Evolutionary conservation across 2,329 filamentous ascomycete genomes (phyloP), one percentile per base, ranked within the genome.

Genomic region (Thermomyces lanuginosus): DNA sequence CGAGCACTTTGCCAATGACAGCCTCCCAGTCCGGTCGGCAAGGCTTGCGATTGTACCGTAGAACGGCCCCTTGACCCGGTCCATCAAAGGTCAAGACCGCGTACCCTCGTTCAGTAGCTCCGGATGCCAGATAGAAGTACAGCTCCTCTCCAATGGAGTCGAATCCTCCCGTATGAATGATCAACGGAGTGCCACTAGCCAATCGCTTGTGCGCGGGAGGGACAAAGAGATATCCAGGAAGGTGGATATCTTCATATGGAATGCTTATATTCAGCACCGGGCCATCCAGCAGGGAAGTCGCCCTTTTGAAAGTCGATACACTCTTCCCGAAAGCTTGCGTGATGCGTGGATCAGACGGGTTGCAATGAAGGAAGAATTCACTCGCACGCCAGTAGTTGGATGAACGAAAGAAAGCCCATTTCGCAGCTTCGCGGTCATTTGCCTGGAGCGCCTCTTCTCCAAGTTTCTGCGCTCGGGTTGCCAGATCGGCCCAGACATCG

Each of bases 11-110:
- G 8, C 28, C 26, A 2, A 36, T 36, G 3, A 60, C 54, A 0
- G 34, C 26, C 22, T 60, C 56, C 41, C 48, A 59, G 33, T 60
- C 55, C 0, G 49, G 49, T 0, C 52, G 43, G 32, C 58, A 39
- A 1, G 21, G 27, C 4, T 51, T 16, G 18, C 40, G 35, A 15
- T 50, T 28, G 0, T 37, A 34, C 1, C 42, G 40, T 0, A 60
- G 42, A 3, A 46, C 32, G 4, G 58, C 36, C 0, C 60, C 58
- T 30, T 64, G 60, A 0, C 59, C 60, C 0, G 60, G 60, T 0
- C 58, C 60, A 2, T 64, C 58, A 20, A 61, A 60, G 0, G 46
- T 58, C 4, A 63, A 28, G 1, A 55, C 47, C 0, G 58, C 59
- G 28, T 63, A 64, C 0, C 60, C 60, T 0, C 44, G 28, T 0